phyloP scores from a whole-genome alignment of 2,329 filamentous ascomycete species.

The Xylariomycetidae sp. region DNA sequence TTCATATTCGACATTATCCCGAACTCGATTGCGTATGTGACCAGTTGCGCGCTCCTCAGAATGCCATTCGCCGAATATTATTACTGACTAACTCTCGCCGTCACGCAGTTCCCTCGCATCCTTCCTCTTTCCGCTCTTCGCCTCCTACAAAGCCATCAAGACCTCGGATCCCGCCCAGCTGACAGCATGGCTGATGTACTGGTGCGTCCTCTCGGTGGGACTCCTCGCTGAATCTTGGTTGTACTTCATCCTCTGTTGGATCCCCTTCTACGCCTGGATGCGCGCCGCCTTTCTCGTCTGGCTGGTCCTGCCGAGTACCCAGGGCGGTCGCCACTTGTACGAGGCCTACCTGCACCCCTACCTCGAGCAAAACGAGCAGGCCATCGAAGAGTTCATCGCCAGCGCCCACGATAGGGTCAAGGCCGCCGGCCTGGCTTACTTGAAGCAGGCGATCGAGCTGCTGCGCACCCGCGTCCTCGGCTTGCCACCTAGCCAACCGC shows the following conservation, averaged over 20 bases:
- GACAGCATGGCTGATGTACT: conserved; percentile 99
- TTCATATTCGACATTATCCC: too few relatives aligned
- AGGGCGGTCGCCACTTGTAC: conserved; percentile 84
- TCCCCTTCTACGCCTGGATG: conserved; percentile 92
- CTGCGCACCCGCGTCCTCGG: conserved; percentile 77
- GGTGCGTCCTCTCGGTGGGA: conserved; percentile 82
- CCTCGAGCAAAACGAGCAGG: conserved; percentile 76
- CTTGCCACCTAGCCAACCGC: conserved; percentile 52
- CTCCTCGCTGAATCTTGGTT: conserved; percentile 83
- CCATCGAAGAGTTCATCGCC: conserved; percentile 88
- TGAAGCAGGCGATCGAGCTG: conserved; percentile 66
- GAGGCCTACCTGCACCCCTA: conserved; percentile 82
- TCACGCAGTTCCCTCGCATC: conserved; percentile 70
- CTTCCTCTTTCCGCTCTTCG: conserved; percentile 91
- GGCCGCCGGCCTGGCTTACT: conserved; percentile 69
- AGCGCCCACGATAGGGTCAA: conserved; percentile 74
- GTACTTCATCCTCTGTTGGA: conserved; percentile 81
- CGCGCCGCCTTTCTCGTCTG: conserved; percentile 85
- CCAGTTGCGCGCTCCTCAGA: too few relatives aligned
- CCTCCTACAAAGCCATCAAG: conserved; percentile 96
- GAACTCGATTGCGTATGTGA: too few relatives aligned
- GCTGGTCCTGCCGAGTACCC: conserved; percentile 95
- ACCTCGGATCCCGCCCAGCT: conserved; percentile 84
- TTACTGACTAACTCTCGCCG: too few relatives aligned
- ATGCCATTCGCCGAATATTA: too few relatives aligned